Evolutionary conservation across 2,329 filamentous ascomycete species (phyloP).

Genomic region (Colletotrichum lupini): DNA sequence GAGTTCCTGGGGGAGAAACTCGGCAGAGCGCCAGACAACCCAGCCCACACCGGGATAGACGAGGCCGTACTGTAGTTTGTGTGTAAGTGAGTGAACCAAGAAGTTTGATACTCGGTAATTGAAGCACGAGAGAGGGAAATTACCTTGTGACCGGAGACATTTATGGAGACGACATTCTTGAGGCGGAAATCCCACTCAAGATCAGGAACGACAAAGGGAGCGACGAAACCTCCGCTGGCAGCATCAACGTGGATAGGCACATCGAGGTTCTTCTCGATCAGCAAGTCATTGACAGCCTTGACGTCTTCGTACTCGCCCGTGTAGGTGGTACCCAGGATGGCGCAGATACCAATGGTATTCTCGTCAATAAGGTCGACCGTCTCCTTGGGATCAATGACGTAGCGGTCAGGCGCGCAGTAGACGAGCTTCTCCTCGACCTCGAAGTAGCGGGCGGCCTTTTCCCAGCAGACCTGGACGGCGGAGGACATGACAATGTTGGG

Average conservation of each 20-base stretch:
- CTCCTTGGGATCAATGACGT: slow-evolving; percentile 72
- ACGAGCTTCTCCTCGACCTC: slow-evolving; percentile 91
- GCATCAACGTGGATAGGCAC: slow-evolving; percentile 94
- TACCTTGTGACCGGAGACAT: slow-evolving; percentile 90
- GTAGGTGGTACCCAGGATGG: slow-evolving; percentile 92
- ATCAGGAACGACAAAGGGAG: slow-evolving; percentile 86
- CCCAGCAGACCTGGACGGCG: slow-evolving; percentile 97
- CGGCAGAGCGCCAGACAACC: slow-evolving; percentile 87
- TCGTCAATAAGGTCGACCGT: slow-evolving; percentile 71
- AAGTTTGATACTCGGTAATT: not conserved
- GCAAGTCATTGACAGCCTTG: slow-evolving; percentile 89
- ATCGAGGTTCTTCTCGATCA: slow-evolving; percentile 79
- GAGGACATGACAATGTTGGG: slow-evolving; percentile 97
- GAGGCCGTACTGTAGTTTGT: slow-evolving; percentile 59
- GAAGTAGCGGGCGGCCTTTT: slow-evolving; percentile 90
- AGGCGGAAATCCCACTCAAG: slow-evolving; percentile 93
- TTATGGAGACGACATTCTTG: slow-evolving; percentile 91
- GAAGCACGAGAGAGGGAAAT: slow-evolving; percentile 54
- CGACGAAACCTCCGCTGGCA: slow-evolving; percentile 91
- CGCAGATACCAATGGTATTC: slow-evolving; percentile 89
- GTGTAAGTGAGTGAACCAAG: not conserved
- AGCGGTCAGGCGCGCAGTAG: slow-evolving; percentile 70
- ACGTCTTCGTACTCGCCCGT: slow-evolving; percentile 96
- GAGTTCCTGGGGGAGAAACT: slow-evolving; percentile 88
- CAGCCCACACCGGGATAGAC: slow-evolving; percentile 94